Evolutionary conservation across 176 grass and related monocot species (phyloP).

Genomic region (Poa pratensis): DNA sequence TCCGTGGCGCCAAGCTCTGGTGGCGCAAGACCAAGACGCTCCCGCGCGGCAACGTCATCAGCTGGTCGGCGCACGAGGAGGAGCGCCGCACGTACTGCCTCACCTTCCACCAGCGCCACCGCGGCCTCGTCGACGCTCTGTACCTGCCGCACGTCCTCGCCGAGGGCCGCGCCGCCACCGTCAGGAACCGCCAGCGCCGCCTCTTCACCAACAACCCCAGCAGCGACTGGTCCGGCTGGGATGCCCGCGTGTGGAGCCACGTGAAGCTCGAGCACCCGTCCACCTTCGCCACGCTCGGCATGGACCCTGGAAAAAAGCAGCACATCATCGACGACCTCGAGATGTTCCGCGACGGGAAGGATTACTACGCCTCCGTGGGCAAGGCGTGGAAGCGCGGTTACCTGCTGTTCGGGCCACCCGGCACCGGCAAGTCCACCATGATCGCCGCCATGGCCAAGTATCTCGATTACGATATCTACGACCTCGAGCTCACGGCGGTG

Average conservation of each 20-base stretch:
- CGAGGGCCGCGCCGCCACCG: slow-evolving; percentile 39
- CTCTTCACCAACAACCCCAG: slow-evolving; percentile 59
- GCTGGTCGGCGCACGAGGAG: not conserved
- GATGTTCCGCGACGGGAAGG: slow-evolving; percentile 26
- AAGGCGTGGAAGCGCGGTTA: slow-evolving; percentile 76
- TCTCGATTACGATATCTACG: slow-evolving; percentile 73
- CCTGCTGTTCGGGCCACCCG: slow-evolving; percentile 46
- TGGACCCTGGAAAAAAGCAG: not conserved
- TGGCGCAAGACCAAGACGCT: slow-evolving; percentile 21
- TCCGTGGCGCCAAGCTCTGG: slow-evolving; percentile 47
- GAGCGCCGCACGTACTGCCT: slow-evolving; percentile 34
- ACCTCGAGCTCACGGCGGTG: slow-evolving; percentile 30
- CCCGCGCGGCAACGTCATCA: slow-evolving; percentile 18
- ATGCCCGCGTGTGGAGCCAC: slow-evolving; percentile 19
- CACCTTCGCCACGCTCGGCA: slow-evolving; percentile 30
- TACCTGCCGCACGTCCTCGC: slow-evolving; percentile 56
- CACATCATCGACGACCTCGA: slow-evolving; percentile 24
- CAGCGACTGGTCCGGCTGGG: slow-evolving; percentile 6
- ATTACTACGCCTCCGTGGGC: slow-evolving; percentile 48
- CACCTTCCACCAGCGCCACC: slow-evolving; percentile 40
- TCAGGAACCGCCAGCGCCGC: slow-evolving; percentile 43
- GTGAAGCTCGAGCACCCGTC: slow-evolving; percentile 22
- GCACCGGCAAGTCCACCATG: slow-evolving; percentile 87
- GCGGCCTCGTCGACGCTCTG: slow-evolving; percentile 20
- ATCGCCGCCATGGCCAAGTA: slow-evolving; percentile 81